A percentile compares a stretch with the other conserved stretches of the same genome.
phyloP scores from a whole-genome alignment of 1,139 yeast genomes.

The Suhomyces bribrorum region DNA sequence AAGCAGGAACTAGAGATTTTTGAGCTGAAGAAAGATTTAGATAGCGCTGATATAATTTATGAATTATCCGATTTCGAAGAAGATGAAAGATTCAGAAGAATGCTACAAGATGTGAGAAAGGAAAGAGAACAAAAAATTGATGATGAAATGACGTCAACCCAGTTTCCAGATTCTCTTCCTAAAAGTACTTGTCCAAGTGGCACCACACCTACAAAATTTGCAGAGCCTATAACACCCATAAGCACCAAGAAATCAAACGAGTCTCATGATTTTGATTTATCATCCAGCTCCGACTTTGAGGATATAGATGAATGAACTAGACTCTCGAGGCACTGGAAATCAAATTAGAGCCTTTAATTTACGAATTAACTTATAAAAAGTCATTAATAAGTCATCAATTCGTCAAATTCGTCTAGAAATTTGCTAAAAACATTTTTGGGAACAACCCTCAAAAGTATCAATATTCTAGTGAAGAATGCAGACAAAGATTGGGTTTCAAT shows the following conservation, averaged over 20 bases:
- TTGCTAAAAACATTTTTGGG: conserved; percentile 3
- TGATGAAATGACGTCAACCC: neutral
- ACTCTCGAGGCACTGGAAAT: too few relatives aligned
- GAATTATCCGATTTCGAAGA: conserved; percentile 35
- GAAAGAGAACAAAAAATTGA: neutral
- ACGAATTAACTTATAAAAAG: neutral
- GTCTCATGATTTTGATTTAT: conserved; percentile 19
- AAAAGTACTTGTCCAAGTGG: too few relatives aligned
- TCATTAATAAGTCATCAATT: conserved; percentile 1
- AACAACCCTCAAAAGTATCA: conserved; percentile 7
- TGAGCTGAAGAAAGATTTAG: conserved; percentile 7
- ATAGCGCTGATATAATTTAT: conserved; percentile 17
- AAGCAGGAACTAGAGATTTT: conserved; percentile 8
- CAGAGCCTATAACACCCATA: conserved; percentile 1
- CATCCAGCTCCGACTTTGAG: conserved; percentile 21
- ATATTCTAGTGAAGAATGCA: neutral
- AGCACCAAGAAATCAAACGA: conserved; percentile 8
- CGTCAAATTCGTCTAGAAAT: conserved; percentile 3
- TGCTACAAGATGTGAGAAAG: conserved; percentile 14
- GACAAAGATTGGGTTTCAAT: too few relatives aligned
- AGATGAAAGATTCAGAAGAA: conserved; percentile 21
- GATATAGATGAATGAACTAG: conserved; percentile 16
- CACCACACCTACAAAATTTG: neutral
- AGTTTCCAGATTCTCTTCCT: neutral
- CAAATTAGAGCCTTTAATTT: too few relatives aligned